A percentile compares a stretch with the other conserved stretches of the same genome.
These are phyloP conservation scores for Phyllosticta citriasiana DNA, from an alignment of 2,329 filamentous ascomycete species.

Conservation along the genomic window DNA sequence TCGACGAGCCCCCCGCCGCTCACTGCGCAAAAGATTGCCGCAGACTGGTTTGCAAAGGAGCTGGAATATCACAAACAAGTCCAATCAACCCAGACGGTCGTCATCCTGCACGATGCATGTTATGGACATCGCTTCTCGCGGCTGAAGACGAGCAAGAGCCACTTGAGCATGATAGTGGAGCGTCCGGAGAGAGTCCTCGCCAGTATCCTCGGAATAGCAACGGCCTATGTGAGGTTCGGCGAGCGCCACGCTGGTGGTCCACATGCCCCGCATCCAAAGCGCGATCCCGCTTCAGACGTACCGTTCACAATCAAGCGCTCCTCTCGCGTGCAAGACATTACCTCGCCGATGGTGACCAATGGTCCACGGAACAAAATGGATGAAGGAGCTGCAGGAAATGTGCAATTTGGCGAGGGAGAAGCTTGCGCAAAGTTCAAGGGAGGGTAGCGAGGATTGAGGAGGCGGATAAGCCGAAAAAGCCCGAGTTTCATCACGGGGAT, in stretches of 20 bases:
- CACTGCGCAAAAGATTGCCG: conserved; percentile 52
- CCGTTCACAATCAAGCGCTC: conserved; percentile 85
- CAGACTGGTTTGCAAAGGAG: conserved; percentile 60
- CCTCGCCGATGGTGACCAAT: conserved; percentile 70
- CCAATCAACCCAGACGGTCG: conserved; percentile 52
- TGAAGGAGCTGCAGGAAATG: conserved; percentile 81
- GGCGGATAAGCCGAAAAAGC: conserved; percentile 44
- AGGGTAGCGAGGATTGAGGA: conserved; percentile 51
- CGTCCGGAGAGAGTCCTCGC: conserved; percentile 85
- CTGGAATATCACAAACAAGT: conserved; percentile 45
- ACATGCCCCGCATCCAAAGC: conserved; percentile 56
- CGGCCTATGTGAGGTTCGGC: conserved; percentile 85
- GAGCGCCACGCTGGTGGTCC: conserved; percentile 64
- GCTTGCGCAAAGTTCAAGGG: conserved; percentile 66
- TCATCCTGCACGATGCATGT: conserved; percentile 85
- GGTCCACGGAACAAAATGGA: conserved; percentile 90
- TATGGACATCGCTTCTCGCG: conserved; percentile 90
- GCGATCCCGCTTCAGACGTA: conserved; percentile 49
- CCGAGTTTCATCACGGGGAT: conserved; percentile 74
- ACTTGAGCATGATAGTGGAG: conserved; percentile 77
- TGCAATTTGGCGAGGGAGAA: conserved; percentile 71
- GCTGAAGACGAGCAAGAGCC: conserved; percentile 62
- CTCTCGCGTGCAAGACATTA: conserved; percentile 57
- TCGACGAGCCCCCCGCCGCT: conserved; percentile 31
- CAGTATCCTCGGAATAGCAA: conserved; percentile 67